Base-by-base conservation (phyloP, 371 early-diverging fungal species). In the Chytridiales sp. region DNA sequence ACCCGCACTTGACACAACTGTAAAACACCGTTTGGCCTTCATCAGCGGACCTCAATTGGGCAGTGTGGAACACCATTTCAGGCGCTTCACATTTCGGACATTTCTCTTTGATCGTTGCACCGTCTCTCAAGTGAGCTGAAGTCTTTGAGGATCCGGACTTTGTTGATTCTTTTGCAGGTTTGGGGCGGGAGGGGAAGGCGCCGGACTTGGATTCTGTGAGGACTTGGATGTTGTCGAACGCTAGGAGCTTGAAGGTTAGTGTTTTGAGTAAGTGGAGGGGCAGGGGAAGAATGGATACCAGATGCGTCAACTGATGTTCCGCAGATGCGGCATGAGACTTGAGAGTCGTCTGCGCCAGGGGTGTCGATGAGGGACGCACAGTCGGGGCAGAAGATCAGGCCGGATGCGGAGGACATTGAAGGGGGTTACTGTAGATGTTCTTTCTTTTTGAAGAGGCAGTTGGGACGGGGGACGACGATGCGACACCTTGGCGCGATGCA, bases 21-120 rank as follows among this genome's bases (percentile, higher is more conserved):
- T 97, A 99, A 73, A 99, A 99, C 15, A 99, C 91, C 1, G 99
- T 99, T 78, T 99, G 99, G 40, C 99, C 99, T 89, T 99, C 99
- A 86, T 99, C 99, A 19, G 99, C 99, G 47, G 95, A 94, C 59
- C 99, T 89, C 62, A 99, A 74, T 73, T 99, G 99, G 82, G 95
- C 93, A 0, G 99, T 98, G 73, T 97, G 92, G 77, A 95, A 99
- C 47, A 86, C 89, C 95, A 99, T 94, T 77, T 98, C 95, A 11
- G 88, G 88, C 31, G 86, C 80, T 35, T 77, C 74, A 77, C 95
- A 95, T 64, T 92, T 86, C n/a, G 97, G 95, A 77, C 99, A 99
- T 62, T 88, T 89, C 73, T 98, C 95, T 70, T 97, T 89, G 55
- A 97, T 96, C 86, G 86, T 85, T 47, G 92, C 91, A 38, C 87